A percentile compares a stretch with the other conserved stretches of the same genome.
Conservation (phyloP, 192 early-diverging fungal genomes). For the Backusella parvicylindrica region DNA sequence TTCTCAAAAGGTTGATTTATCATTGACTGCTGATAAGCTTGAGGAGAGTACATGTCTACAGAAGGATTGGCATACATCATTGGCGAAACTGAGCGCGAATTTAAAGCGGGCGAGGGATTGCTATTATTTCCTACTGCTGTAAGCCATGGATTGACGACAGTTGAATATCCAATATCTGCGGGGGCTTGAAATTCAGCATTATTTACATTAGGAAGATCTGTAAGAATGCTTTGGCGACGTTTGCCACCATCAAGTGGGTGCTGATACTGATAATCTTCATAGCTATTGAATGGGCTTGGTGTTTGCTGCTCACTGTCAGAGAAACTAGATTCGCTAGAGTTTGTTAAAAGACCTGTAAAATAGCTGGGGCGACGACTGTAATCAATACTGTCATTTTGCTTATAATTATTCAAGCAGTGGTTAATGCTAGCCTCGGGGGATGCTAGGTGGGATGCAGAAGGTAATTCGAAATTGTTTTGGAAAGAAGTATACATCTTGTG, state of each 20-base stretch:
- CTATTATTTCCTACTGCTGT: not conserved
- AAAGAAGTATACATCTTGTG: not conserved
- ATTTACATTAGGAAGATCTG: conserved; percentile 6
- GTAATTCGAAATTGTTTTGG: conserved; percentile 7
- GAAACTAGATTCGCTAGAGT: conserved; percentile 14
- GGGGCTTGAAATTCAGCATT: not conserved
- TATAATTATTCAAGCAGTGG: not conserved
- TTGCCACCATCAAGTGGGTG: not conserved
- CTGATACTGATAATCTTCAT: conserved; percentile 14
- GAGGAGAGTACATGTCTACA: conserved; percentile 10
- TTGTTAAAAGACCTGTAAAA: conserved; percentile 18
- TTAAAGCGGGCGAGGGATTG: not conserved
- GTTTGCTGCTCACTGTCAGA: conserved; percentile 28
- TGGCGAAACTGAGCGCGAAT: conserved; percentile 8
- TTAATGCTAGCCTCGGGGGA: not conserved
- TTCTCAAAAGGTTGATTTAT: not conserved
- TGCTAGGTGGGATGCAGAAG: not conserved
- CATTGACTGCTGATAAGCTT: conserved; percentile 5
- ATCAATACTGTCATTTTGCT: conserved; percentile 13
- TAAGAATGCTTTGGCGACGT: conserved; percentile 6
- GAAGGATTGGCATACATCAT: conserved; percentile 14
- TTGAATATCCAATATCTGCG: conserved; percentile 2
- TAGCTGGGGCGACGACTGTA: conserved; percentile 25
- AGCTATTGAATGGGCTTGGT: conserved; percentile 11
- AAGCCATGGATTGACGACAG: not conserved